Base-by-base conservation (phyloP, 225 moss, liverwort and hornwort genomes). In the Sphagnum tenellum region DNA sequence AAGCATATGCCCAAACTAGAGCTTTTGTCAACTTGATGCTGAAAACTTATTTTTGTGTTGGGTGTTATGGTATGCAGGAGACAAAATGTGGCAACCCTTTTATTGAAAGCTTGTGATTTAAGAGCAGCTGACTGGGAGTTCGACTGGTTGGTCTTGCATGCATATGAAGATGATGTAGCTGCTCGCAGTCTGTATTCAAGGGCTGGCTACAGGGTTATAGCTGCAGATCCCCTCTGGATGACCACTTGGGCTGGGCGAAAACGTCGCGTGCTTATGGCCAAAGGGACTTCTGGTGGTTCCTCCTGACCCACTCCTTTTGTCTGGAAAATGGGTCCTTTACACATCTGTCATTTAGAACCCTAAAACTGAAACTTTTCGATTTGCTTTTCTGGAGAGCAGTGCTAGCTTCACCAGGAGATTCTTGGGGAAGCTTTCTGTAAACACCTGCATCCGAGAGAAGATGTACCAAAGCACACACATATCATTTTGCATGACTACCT, bases 221-320 rank as follows among this genome's bases (percentile, higher is more conserved):
- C 82, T 49, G 80, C 82, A 12, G 93, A 98, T 70, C 87, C 96
- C 0, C 48, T 69, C 45, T 98, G 96, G 96, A 83, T 93, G 85
- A 83, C 86, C 65, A 87, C 85, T 49, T 90, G 90, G 72, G 71
- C 90, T 7, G 96, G 96, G 51, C 83, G 93, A 5, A 81, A 89
- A 71, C 79, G 86, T 13, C 78, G 93, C 5, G 90, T 98, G 47
- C 74, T 90, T 44, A 89, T 98, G 93, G 96, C 89, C 48, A 93
- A 85, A 72, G 73, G 72, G 66, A 81, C 78, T 50, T 54, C 60
- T 29, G 29, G 29, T 29, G 29, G 29, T 29, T 29, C 29, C 29
- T 29, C 29, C 29, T 29, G 29, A 29, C 29, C 29, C 29, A 29
- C 29, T 29, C 1, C 29, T 29, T 29, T 29, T 29, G 29, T 29